Base-by-base conservation (phyloP, 768 basidiomycete genomes). In the Suillus plorans region DNA sequence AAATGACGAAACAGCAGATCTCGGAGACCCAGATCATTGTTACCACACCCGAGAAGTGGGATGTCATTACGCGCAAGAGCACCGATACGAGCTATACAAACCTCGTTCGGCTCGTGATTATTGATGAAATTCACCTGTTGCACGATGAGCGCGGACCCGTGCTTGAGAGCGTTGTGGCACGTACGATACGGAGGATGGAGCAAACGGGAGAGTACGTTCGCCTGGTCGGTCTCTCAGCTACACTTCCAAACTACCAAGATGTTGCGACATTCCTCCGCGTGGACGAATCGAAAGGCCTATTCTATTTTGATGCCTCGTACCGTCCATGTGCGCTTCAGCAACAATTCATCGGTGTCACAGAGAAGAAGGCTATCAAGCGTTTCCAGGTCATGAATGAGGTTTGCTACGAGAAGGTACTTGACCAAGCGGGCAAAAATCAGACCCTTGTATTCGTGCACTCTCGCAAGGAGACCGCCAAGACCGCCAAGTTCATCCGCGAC, bases 71-170 rank as follows among this genome's bases (percentile, higher is more conserved):
- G 6, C 90, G 97, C 70, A 99, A 99, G 81, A 92, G 89, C 69
- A 97, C 96, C 0, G 97, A 99, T 71, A 95, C 94, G 22, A 92
- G 90, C 67, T 99, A 99, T 76, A 98, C 95, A 56, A 98, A 97
- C 73, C 88, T 99, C 60, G 97, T 98, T 18, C 88, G 95, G 7
- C 87, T 99, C 66, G 87, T 99, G 78, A 99, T 99, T 74, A 93
- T 99, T 68, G 97, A 99, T 73, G 97, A 99, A 73, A 99, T 99
- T 70, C 97, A 99, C 73, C 79, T 99, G 18, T 81, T 99, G 18
- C 97, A 99, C 74, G 97, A 99, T 71, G 97, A 99, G 71, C 96
- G 97, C 72, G 97, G 97, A 25, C 97, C 97, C 0, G 97, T 99
- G 4, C 79, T 99, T 42, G 97, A 99, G 78, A 89, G 90, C 60